Conservation (phyloP, 345 rosid species). For the Hibiscus trionum region DNA sequence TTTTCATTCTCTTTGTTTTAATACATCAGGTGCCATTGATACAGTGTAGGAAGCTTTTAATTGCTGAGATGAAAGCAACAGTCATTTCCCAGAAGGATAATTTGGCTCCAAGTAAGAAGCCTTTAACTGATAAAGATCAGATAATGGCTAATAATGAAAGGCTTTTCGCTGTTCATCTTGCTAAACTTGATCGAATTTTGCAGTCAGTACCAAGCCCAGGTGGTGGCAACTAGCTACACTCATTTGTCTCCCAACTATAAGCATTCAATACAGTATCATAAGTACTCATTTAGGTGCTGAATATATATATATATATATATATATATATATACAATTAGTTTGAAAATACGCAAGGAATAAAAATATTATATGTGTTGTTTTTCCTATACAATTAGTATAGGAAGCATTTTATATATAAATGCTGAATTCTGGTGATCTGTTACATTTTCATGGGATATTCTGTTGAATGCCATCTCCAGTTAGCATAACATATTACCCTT, state of each 20-base stretch:
- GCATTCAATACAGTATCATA: not conserved
- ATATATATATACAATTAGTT: no score
- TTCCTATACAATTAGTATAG: not conserved
- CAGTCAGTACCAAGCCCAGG: constrained; percentile 5
- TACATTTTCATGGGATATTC: no score
- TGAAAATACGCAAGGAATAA: no score
- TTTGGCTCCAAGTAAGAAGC: constrained; percentile 1
- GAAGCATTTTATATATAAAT: no score
- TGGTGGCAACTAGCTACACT: not conserved
- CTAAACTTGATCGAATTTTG: constrained; percentile 13
- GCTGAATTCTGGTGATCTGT: no score
- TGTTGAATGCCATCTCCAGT: no score
- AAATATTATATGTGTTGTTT: not conserved
- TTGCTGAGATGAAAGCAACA: not conserved
- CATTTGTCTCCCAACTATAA: not conserved
- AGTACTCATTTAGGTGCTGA: no score
- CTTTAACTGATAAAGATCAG: constrained; percentile 3
- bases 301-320: no score
- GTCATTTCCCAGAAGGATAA: constrained; percentile 1
- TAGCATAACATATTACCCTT: no score
- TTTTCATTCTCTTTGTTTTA: not conserved
- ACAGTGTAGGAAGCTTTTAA: constrained; percentile 18
- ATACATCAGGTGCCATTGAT: not conserved
- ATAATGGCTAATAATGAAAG: constrained; percentile 3
- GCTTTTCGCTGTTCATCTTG: constrained; percentile 3